Evolutionary conservation across 768 basidiomycete species (phyloP).

Genomic region (Epithele typhae): DNA sequence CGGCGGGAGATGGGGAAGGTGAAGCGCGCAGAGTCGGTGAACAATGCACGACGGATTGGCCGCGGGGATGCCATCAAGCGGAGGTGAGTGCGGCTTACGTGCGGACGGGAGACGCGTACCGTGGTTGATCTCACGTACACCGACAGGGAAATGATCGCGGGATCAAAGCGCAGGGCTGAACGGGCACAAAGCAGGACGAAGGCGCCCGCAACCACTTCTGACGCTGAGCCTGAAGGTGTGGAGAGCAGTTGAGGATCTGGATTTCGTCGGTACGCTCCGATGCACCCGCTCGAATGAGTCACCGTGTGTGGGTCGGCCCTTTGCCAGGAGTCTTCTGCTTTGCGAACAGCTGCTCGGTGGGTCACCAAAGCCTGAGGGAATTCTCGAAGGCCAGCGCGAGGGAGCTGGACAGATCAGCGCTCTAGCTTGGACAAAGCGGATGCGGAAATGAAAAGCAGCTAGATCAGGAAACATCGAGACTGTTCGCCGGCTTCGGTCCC

Average conservation of each 20-base stretch:
- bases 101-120: no score
- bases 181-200: constrained; percentile 13
- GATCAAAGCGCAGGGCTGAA: constrained; percentile 62
- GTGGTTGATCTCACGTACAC: not conserved
- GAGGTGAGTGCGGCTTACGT: constrained; percentile 51
- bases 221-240: constrained; percentile 1
- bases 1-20: constrained; percentile 81
- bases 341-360: no score
- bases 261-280: constrained; percentile 11
- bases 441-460: no score
- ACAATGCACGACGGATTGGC: constrained; percentile 64
- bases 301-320: no score
- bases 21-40: constrained; percentile 73
- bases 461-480: no score
- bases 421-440: no score
- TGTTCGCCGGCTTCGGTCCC: no score
- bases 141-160: constrained; percentile 72
- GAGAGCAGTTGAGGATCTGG: constrained; percentile 6
- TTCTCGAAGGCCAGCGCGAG: no score
- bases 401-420: no score
- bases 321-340: no score
- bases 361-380: no score
- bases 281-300: no score
- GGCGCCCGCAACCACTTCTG: constrained; percentile 4
- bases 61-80: constrained; percentile 70